Evolutionary conservation across 208 protist genomes (phyloP).

Genomic region (Acanthamoeba lenticulata): DNA sequence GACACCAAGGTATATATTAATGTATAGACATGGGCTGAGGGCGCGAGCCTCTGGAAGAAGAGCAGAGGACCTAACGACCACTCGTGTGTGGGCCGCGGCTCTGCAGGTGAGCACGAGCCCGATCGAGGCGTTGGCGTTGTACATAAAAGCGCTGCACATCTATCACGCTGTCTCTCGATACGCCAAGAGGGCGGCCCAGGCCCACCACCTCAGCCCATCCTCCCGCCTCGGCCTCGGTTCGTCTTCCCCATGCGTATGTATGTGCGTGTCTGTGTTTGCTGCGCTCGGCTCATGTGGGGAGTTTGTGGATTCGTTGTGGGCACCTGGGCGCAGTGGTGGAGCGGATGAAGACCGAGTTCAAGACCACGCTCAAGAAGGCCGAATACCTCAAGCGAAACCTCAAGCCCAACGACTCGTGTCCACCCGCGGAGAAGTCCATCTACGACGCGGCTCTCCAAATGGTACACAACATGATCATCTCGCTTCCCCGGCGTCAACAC

Average conservation of each 20-base stretch:
- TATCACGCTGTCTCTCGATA: not conserved
- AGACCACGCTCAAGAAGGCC: not conserved
- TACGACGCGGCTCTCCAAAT: slow-evolving; percentile 52
- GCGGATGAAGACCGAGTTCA: not conserved
- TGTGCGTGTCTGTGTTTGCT: not conserved
- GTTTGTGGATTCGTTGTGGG: not conserved
- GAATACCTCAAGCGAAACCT: slow-evolving; percentile 56
- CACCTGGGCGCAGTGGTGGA: not conserved
- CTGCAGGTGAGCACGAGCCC: not conserved
- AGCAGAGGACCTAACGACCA: too few relatives aligned
- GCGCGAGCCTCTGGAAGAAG: too few relatives aligned
- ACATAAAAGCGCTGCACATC: slow-evolving; percentile 46
- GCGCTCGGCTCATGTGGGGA: too few relatives aligned
- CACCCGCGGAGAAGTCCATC: slow-evolving; percentile 29
- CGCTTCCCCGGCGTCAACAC: not conserved
- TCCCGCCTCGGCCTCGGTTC: not conserved
- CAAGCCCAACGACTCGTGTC: slow-evolving; percentile 33
- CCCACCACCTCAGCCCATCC: not conserved
- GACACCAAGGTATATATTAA: not conserved
- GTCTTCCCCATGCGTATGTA: not conserved
- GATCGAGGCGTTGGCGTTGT: slow-evolving; percentile 39
- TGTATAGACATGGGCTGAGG: too few relatives aligned
- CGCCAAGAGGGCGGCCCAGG: not conserved
- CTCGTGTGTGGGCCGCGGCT: too few relatives aligned
- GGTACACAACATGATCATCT: not conserved